These are phyloP conservation scores for Botryotinia globosa DNA, from an alignment of 2,329 filamentous ascomycete species.

Conservation along the genomic window DNA sequence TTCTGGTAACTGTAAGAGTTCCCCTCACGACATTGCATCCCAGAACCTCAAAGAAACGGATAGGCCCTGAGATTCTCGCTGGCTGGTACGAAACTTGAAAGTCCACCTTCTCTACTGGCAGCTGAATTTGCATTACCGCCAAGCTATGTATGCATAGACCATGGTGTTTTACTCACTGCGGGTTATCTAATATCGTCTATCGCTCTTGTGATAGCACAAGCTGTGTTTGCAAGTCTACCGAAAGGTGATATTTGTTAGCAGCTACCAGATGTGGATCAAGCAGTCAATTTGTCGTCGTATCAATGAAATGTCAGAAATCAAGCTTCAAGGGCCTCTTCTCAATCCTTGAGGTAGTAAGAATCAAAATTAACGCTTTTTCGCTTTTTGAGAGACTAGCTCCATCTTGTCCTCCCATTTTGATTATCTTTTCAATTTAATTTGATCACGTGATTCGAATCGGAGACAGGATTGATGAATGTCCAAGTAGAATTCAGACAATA, in stretches of 20 bases:
- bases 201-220: no score
- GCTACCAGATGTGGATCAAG: no score
- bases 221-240: no score
- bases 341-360: no score
- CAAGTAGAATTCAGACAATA: not conserved
- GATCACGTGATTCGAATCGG: not conserved
- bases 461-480: no score
- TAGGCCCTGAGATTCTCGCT: not conserved
- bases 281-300: not conserved
- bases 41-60: not conserved
- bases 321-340: not conserved
- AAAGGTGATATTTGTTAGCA: no score
- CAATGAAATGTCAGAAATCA: not conserved
- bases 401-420: no score
- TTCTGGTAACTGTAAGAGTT: not conserved
- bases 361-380: not conserved
- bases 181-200: no score
- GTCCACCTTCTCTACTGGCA: not conserved
- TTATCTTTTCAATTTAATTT: not conserved
- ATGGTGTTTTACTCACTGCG: no score
- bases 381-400: not conserved
- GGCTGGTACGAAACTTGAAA: not conserved
- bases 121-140: no score
- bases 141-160: no score
- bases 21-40: not conserved